Evolutionary conservation across 805 yeast species (phyloP), one percentile per base, ranked within the genome.

Genomic region (Pichia californica): DNA sequence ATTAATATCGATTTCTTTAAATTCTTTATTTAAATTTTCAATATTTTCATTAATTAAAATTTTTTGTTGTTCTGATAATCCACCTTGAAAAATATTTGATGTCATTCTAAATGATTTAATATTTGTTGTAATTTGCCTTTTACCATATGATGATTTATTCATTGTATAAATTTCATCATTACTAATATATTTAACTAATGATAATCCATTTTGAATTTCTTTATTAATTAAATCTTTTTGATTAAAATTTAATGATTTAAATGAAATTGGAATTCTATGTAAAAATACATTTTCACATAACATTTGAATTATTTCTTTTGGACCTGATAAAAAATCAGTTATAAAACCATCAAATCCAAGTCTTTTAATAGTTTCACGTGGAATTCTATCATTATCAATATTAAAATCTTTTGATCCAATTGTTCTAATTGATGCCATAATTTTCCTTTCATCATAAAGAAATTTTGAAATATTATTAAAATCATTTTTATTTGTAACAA

Each of bases 311-410:
- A 91, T 94, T 9, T 74, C 73, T 6, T 61, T 55, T 1, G 96
- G 95, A 1, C 96, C 98, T 3, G 64, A 61, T 3, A 91, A 55
- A 49, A 77, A 77, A 53, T 93, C 96, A 2, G 74, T 61, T 21
- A 88, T 52, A 54, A 77, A 86, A 1, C 95, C 93, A 43, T 85
- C 95, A 59, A 93, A 88, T 0, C 96, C 96, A 19, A 67, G 60
- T 0, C 44, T 29, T 25, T 49, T 54, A 2, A 88, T 52, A 11
- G 36, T 46, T 3, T 45, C 49, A 14, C 45, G 31, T 2, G 50
- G 33, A 25, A 53, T 34, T 27, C 39, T 36, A 16, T 51, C 52
- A 14, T 43, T 35, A 5, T 41, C 32, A 26, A 35, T 34, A 11
- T 43, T 42, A 23, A 45, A 45, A 40, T 37, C 21, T 13, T 40